Percentiles rank a stretch among this genome's conserved stretches.
Conservation (phyloP, 306 rosid genomes). For the Lathyrus tuberosus region DNA sequence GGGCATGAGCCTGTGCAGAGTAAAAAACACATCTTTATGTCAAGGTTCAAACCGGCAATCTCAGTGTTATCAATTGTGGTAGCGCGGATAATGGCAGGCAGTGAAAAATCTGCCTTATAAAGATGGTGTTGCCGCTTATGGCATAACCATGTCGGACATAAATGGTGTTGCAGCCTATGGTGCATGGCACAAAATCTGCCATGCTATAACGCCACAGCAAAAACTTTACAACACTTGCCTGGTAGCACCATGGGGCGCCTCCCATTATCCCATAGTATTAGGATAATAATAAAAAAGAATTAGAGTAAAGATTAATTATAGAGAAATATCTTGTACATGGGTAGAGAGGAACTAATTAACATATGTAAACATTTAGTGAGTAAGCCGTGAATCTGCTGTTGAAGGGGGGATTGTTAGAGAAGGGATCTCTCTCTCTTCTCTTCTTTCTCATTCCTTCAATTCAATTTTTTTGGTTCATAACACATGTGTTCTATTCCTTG, state of each 20-base stretch:
- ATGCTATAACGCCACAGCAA: not conserved
- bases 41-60: not conserved
- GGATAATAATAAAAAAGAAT: not conserved
- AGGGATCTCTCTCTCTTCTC: not conserved
- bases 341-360: not conserved
- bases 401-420: not conserved
- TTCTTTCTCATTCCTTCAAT: not conserved
- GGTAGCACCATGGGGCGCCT: not conserved
- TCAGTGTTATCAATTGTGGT: not conserved
- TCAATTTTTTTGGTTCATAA: not conserved
- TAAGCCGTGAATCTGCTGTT: not conserved
- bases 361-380: not conserved
- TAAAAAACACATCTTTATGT: not conserved
- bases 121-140: not conserved
- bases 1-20: not conserved
- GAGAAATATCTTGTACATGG: not conserved
- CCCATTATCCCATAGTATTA: not conserved
- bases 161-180: not conserved
- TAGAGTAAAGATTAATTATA: not conserved
- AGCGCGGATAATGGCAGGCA: not conserved
- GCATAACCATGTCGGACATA: not conserved
- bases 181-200: not conserved
- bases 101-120: not conserved
- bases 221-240: not conserved
- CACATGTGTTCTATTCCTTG: constrained; percentile 1